These are phyloP conservation scores for Agapanthus africanus DNA, from an alignment of 106 monocot genomes.

Conservation along the genomic window DNA sequence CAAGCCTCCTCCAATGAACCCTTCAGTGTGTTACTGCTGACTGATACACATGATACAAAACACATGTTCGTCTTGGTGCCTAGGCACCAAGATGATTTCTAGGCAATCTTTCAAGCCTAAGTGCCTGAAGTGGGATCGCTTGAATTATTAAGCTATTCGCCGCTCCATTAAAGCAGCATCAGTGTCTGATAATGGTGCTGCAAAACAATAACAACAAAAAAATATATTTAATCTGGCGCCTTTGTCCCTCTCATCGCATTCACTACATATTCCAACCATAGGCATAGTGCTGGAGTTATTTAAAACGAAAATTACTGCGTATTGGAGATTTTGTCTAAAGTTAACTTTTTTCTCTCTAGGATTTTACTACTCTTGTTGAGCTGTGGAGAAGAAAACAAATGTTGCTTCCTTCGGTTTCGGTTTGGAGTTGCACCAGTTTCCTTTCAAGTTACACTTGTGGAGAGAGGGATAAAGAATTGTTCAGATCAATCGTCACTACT, in stretches of 20 bases:
- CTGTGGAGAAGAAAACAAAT: conserved; percentile 31
- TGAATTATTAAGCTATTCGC: too few species aligned
- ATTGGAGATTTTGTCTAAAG: background rate
- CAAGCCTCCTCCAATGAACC: too few species aligned
- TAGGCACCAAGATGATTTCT: too few species aligned
- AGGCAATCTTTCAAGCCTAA: too few species aligned
- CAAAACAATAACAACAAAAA: conserved; percentile 17
- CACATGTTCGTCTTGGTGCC: too few species aligned
- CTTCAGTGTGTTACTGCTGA: too few species aligned
- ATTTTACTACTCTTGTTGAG: conserved; percentile 3
- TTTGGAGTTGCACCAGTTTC: conserved; percentile 29
- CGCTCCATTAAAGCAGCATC: conserved; percentile 89
- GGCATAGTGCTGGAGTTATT: background rate
- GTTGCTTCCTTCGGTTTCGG: conserved; percentile 39
- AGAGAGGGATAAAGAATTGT: conserved; percentile 80
- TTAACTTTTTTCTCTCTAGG: background rate
- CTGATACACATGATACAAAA: too few species aligned
- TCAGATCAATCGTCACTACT: conserved; percentile 53
- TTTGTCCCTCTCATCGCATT: background rate
- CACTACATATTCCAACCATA: too few species aligned
- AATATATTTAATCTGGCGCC: background rate
- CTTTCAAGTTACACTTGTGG: conserved; percentile 27
- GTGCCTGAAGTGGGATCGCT: too few species aligned
- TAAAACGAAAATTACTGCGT: background rate
- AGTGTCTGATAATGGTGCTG: conserved; percentile 94